These are phyloP conservation scores for Chaetomium cochliodes DNA, from an alignment of 495 filamentous ascomycete genomes.

Conservation along the genomic window DNA sequence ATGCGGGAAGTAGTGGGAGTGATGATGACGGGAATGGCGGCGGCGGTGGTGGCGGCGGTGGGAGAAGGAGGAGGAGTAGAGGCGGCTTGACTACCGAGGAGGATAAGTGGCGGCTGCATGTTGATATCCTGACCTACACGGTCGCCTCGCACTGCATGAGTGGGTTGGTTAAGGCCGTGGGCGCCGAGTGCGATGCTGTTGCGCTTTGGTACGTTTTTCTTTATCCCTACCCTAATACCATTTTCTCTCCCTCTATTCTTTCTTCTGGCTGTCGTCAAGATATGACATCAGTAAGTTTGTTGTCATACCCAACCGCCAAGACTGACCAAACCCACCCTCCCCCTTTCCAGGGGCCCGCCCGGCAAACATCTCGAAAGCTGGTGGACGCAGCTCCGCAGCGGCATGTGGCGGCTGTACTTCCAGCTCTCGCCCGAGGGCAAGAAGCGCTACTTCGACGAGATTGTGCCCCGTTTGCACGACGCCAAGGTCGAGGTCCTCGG, in stretches of 20 bases:
- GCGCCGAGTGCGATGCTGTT: constrained; percentile 70
- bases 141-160: constrained; percentile 68
- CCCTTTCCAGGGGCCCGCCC: constrained; percentile 65
- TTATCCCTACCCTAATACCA: no score
- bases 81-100: constrained; percentile 37
- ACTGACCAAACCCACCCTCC: neutral
- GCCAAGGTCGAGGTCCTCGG: constrained; percentile 66
- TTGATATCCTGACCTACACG: constrained; percentile 69
- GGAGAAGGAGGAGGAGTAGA: neutral
- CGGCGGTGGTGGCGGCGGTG: neutral
- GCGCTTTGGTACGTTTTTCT: constrained; percentile 66
- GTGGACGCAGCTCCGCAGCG: constrained; percentile 66
- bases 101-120: constrained; percentile 70
- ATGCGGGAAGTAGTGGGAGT: constrained; percentile 33
- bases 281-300: neutral
- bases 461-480: constrained; percentile 71
- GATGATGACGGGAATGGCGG: constrained; percentile 38
- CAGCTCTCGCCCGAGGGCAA: constrained; percentile 67
- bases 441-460: constrained; percentile 71
- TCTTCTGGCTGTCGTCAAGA: neutral
- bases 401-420: constrained; percentile 71
- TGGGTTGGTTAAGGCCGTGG: constrained; percentile 68
- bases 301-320: neutral
- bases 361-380: constrained; percentile 69
- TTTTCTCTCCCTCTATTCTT: constrained; percentile 7